These are phyloP conservation scores for Myxozyma mucilagina DNA, from an alignment of 805 yeast species.

Conservation along the genomic window DNA sequence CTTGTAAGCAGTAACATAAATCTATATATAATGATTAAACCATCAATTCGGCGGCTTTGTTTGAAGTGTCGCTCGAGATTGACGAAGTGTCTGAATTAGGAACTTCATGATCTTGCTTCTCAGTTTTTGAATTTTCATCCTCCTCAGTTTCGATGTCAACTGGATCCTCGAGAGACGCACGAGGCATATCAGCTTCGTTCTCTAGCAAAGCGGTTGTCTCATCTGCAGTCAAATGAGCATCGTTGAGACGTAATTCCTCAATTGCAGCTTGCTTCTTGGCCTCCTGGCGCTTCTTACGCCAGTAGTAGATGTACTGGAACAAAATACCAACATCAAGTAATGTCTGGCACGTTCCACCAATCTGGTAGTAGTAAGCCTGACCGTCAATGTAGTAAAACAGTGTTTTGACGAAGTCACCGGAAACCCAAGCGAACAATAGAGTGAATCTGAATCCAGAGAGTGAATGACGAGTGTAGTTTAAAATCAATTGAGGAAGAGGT, in stretches of 20 bases:
- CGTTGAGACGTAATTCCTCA: conserved; percentile 10
- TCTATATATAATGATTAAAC: not conserved
- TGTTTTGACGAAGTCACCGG: conserved; percentile 82
- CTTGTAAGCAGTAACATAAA: not conserved
- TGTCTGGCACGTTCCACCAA: conserved; percentile 73
- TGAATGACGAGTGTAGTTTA: conserved; percentile 76
- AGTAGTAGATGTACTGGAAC: conserved; percentile 66
- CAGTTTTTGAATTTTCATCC: not conserved
- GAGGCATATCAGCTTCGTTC: conserved; percentile 3
- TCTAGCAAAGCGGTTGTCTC: conserved; percentile 3
- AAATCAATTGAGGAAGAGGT: conserved; percentile 56
- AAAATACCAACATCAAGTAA: conserved; percentile 69
- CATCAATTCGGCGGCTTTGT: conserved; percentile 3
- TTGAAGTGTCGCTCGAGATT: not conserved
- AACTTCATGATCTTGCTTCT: not conserved
- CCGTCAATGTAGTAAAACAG: conserved; percentile 76
- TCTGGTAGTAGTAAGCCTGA: conserved; percentile 45
- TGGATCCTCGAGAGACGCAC: conserved; percentile 1
- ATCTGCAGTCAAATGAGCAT: not conserved
- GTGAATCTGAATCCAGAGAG: conserved; percentile 79
- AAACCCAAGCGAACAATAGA: conserved; percentile 77
- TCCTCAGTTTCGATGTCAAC: not conserved
- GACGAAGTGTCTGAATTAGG: not conserved
- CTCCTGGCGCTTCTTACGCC: conserved; percentile 26
- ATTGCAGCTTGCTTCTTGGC: conserved; percentile 12